Percentiles rank a stretch among this genome's conserved stretches.
Conservation (phyloP, 164 flowering plant species). For the Buxus sempervirens region DNA sequence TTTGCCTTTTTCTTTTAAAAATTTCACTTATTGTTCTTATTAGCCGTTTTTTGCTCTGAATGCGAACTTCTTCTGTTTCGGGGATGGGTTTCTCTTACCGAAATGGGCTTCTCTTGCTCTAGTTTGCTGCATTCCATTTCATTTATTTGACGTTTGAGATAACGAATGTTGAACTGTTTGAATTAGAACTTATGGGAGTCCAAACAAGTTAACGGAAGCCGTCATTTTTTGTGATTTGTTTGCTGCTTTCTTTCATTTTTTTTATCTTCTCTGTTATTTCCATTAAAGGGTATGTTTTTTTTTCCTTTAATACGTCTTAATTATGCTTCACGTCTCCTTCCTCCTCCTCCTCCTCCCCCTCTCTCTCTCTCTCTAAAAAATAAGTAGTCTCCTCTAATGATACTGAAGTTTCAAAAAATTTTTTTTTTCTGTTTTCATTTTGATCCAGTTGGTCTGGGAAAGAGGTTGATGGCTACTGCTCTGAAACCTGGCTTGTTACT, state of each 20-base stretch:
- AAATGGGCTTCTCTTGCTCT: no score
- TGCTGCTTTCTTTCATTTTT: neutral
- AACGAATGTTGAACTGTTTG: neutral
- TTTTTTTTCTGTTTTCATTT: conserved; percentile 5
- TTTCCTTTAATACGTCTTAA: neutral
- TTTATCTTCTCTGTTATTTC: neutral
- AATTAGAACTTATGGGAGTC: neutral
- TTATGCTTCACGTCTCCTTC: no score
- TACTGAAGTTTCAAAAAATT: neutral
- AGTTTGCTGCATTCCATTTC: no score
- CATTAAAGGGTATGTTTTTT: neutral
- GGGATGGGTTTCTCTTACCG: no score
- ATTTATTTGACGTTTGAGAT: no score
- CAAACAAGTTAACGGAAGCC: neutral
- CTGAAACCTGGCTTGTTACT: conserved; percentile 21
- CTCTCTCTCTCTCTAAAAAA: no score
- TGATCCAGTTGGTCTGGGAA: conserved; percentile 12
- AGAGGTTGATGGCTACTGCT: conserved; percentile 35
- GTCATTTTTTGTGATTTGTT: neutral
- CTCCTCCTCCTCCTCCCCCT: no score
- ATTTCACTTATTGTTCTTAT: no score
- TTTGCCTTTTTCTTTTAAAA: no score
- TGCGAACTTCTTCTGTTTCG: no score
- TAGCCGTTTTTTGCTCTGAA: no score
- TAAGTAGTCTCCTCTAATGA: neutral